Evolutionary conservation across 108 stramenopile species (phyloP).

Genomic region (Pseudonitzschia multiseries): DNA sequence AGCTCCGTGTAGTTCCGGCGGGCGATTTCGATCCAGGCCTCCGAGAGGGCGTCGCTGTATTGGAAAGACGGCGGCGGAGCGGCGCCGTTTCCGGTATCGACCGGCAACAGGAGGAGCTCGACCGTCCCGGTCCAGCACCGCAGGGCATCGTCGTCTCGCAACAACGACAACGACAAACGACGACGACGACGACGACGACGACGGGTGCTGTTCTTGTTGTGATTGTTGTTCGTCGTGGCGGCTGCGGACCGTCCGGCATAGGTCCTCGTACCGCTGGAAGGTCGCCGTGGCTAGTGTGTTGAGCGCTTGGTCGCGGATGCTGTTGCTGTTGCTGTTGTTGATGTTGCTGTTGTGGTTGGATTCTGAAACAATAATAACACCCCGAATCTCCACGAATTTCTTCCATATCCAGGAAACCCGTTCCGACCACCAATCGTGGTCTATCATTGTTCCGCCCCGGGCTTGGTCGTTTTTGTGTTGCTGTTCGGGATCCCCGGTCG

Average conservation of each 20-base stretch:
- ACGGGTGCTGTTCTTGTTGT: too few relatives aligned
- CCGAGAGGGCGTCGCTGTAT: not conserved
- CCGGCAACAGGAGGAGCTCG: not conserved
- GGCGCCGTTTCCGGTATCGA: not conserved
- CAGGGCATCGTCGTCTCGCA: not conserved
- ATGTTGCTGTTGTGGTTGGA: too few relatives aligned
- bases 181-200: too few relatives aligned
- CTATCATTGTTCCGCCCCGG: too few relatives aligned
- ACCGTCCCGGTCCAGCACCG: not conserved
- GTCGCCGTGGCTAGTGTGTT: slow-evolving; percentile 34
- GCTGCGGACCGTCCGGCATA: not conserved
- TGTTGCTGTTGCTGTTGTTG: not conserved
- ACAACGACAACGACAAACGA: not conserved
- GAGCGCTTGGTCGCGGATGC: not conserved
- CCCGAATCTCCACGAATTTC: not conserved
- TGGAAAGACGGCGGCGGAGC: too few relatives aligned
- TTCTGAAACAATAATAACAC: too few relatives aligned
- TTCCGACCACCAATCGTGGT: not conserved
- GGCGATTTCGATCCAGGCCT: slow-evolving; percentile 31
- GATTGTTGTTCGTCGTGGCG: too few relatives aligned
- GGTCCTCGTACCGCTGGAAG: not conserved
- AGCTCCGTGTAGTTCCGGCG: slow-evolving; percentile 46
- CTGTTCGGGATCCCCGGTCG: too few relatives aligned
- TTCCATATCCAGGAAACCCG: slow-evolving; percentile 2
- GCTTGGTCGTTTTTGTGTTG: too few relatives aligned